Conservation (phyloP, 2,329 filamentous ascomycete species). For the Ophiostoma quercus region DNA sequence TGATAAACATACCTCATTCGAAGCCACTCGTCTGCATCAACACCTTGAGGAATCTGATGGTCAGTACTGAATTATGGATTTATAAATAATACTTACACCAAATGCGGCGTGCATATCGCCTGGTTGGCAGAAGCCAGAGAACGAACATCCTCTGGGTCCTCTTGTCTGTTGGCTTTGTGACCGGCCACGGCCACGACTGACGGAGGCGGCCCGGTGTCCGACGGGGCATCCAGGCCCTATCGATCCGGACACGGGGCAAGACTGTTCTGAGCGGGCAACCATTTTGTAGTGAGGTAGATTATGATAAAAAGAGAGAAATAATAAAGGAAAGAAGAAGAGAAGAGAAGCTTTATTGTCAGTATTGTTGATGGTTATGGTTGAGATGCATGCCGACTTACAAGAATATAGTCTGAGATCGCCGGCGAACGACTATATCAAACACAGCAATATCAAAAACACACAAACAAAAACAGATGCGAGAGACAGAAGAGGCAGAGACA, state of each 20-base stretch:
- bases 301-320: background rate
- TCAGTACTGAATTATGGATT: background rate
- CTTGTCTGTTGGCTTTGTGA: slow-evolving; percentile 3
- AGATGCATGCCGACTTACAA: background rate
- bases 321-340: background rate
- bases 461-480: background rate
- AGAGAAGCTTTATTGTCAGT: background rate
- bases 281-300: background rate
- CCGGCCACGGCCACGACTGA: slow-evolving; percentile 5
- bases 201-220: slow-evolving; percentile 1
- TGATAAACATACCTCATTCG: background rate
- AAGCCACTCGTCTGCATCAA: slow-evolving; percentile 14
- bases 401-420: background rate
- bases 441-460: background rate
- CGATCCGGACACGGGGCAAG: slow-evolving; percentile 4
- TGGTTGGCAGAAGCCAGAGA: slow-evolving; percentile 10
- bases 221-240: slow-evolving; percentile 2
- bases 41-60: slow-evolving; percentile 9
- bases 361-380: background rate
- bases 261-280: background rate
- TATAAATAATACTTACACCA: background rate
- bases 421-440: slow-evolving; percentile 5
- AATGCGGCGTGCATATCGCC: slow-evolving; percentile 8
- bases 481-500: background rate
- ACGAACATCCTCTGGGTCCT: slow-evolving; percentile 1